phyloP scores from a whole-genome alignment of 208 protist species.

The Jaenimonas drosophilae region DNA sequence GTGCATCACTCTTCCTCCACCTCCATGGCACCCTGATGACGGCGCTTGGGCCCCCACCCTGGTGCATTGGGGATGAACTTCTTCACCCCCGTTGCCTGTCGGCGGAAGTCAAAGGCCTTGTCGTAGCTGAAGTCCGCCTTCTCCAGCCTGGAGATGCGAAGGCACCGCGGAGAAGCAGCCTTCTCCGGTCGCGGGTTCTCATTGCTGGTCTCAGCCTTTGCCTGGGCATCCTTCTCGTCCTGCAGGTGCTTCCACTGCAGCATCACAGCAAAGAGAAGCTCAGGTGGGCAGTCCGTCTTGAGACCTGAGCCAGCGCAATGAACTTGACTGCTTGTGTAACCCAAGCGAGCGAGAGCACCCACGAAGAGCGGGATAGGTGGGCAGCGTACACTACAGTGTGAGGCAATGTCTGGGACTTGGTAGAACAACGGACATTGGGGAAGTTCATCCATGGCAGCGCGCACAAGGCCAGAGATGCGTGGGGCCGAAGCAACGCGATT shows the following conservation, averaged over 20 bases:
- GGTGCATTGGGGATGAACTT: conserved; percentile 89
- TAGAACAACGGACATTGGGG: conserved; percentile 83
- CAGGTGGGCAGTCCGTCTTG: conserved; percentile 89
- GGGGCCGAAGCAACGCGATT: conserved; percentile 39
- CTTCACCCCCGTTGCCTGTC: conserved; percentile 50
- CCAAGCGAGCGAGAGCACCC: conserved; percentile 60
- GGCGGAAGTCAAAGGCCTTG: conserved; percentile 63
- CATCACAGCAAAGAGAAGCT: conserved; percentile 80
- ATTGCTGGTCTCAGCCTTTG: conserved; percentile 5
- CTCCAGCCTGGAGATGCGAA: conserved; percentile 28
- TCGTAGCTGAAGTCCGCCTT: conserved; percentile 73
- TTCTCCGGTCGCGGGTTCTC: conserved; percentile 2
- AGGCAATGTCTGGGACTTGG: conserved; percentile 54
- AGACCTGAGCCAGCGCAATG: conserved; percentile 82
- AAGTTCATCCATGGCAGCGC: conserved; percentile 78
- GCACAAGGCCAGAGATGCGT: conserved; percentile 80
- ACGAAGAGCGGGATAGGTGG: conserved; percentile 68
- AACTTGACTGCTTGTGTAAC: conserved; percentile 86
- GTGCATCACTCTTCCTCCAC: conserved; percentile 12
- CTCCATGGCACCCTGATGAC: conserved; percentile 54
- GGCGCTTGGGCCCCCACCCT: conserved; percentile 76
- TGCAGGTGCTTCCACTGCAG: conserved; percentile 55
- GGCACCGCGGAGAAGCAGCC: conserved; percentile 1
- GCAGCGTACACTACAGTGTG: conserved; percentile 65
- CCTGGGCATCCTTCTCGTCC: conserved; percentile 12